Percentiles rank a stretch among this genome's conserved stretches.
Conservation (phyloP, 2,329 filamentous ascomycete genomes). For the Botrytis galanthina region DNA sequence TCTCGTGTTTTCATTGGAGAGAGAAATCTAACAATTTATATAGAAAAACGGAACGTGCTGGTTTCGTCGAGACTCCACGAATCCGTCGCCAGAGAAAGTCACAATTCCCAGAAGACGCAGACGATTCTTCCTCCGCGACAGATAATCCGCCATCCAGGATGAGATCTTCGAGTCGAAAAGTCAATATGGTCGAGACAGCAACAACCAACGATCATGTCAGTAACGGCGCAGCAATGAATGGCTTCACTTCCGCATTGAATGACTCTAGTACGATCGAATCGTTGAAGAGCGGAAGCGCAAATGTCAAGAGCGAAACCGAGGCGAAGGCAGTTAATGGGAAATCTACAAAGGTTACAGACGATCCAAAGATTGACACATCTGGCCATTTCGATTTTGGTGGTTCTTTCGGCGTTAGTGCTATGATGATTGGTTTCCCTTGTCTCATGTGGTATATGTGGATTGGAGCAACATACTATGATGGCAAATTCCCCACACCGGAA, state of each 20-base stretch:
- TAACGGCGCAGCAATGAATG: conserved; percentile 22
- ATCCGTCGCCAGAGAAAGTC: conserved; percentile 43
- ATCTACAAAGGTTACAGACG: conserved; percentile 58
- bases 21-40: conserved; percentile 19
- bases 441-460: conserved; percentile 99
- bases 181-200: conserved; percentile 30
- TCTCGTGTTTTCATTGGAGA: background rate
- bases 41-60: conserved; percentile 52
- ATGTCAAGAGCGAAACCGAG: conserved; percentile 18
- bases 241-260: conserved; percentile 20
- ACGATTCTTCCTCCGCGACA: conserved; percentile 39
- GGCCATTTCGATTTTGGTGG: conserved; percentile 83
- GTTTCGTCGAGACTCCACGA: conserved; percentile 52
- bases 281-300: conserved; percentile 16
- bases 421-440: conserved; percentile 91
- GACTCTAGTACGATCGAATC: conserved; percentile 20
- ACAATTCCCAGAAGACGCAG: conserved; percentile 35
- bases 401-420: conserved; percentile 69
- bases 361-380: conserved; percentile 62
- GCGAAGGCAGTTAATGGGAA: conserved; percentile 47
- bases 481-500: conserved; percentile 68
- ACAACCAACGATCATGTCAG: conserved; percentile 27
- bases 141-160: conserved; percentile 30
- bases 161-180: conserved; percentile 28
- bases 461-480: conserved; percentile 88